Evolutionary conservation across 441 rosid species (phyloP).

Genomic region (Bruguiera hainesii): DNA sequence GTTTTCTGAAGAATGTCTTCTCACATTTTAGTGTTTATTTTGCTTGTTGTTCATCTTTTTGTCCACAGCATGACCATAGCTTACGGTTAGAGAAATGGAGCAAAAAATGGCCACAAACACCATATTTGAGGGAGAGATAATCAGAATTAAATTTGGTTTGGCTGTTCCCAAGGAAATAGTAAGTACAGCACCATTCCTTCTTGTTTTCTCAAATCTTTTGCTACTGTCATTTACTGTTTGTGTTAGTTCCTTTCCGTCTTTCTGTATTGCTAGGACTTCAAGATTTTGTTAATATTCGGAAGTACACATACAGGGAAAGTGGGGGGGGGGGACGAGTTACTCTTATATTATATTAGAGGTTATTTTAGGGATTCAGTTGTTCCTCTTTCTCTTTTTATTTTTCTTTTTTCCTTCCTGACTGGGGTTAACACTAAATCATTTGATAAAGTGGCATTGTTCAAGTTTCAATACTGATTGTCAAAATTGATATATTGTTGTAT

Average conservation of each 20-base stretch:
- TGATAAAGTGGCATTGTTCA: not conserved
- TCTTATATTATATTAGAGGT: not conserved
- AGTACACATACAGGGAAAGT: not conserved
- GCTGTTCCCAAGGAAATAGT: conserved; percentile 74
- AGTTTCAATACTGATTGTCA: too few species aligned
- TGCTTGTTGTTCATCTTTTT: too few species aligned
- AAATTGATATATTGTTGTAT: not conserved
- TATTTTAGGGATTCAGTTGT: not conserved
- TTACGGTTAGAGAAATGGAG: conserved; percentile 46
- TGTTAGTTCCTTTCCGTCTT: not conserved
- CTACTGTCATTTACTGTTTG: conserved; percentile 10
- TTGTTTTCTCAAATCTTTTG: conserved; percentile 12
- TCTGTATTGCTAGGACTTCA: not conserved
- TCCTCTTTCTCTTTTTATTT: not conserved
- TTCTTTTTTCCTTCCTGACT: too few species aligned
- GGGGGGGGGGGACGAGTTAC: not conserved
- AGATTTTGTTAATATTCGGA: not conserved
- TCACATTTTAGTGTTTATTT: too few species aligned
- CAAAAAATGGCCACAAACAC: conserved; percentile 35
- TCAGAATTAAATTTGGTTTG: conserved; percentile 68
- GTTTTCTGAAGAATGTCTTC: too few species aligned
- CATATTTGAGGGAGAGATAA: conserved; percentile 63
- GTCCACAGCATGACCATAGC: conserved; percentile 1
- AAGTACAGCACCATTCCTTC: conserved; percentile 31
- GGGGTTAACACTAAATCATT: not conserved